Evolutionary conservation across 306 rosid species (phyloP), one percentile per base, ranked within the genome.

Genomic region (Corylus heterophylla): DNA sequence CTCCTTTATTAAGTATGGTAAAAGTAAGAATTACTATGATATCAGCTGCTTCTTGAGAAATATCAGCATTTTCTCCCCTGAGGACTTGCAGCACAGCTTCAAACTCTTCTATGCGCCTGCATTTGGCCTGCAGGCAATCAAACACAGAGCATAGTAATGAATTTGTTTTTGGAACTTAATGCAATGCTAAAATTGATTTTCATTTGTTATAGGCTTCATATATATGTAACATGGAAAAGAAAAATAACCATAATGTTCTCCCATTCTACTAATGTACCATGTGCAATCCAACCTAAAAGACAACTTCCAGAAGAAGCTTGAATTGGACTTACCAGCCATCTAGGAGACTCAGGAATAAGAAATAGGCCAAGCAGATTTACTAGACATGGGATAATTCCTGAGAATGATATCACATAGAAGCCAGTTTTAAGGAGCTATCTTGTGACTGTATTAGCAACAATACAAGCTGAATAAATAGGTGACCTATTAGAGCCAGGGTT

Each of bases 401-500:
- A 70, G 45, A 70, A 44, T 5, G n/a, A 12, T 11, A 9, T 44
- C 54, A 48, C 17, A 20, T 22, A 22, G 54, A 70, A 20, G 55
- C 18, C 39, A 44, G 22, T 22, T 13, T 18, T 22, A 70, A 45
- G 50, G 4, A 47, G 37, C 20, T 4, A 10, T 44, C 2, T 67
- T 31, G 14, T 70, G 12, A 20, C 14, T 44, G 37, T 67, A 48
- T 25, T 3, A 9, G 8, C 12, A 12, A 29, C 54, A n/a, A 39
- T 68, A 27, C 18, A 67, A 20, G 42, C 12, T 18, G 62, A 11
- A 27, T 22, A 39, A 61, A 7, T 5, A 4, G 9, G 3, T 51
- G 14, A 80, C 84, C 80, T 17, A 68, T 44, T 54, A 80, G 14
- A 42, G 84, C 84, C 64, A 75, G 67, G 44, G 47, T 54, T n/a